A percentile compares a stretch with the other conserved stretches of the same genome.
Evolutionary conservation across 2,329 filamentous ascomycete genomes (phyloP).

Genomic region (Paracoccidioides brasiliensis): DNA sequence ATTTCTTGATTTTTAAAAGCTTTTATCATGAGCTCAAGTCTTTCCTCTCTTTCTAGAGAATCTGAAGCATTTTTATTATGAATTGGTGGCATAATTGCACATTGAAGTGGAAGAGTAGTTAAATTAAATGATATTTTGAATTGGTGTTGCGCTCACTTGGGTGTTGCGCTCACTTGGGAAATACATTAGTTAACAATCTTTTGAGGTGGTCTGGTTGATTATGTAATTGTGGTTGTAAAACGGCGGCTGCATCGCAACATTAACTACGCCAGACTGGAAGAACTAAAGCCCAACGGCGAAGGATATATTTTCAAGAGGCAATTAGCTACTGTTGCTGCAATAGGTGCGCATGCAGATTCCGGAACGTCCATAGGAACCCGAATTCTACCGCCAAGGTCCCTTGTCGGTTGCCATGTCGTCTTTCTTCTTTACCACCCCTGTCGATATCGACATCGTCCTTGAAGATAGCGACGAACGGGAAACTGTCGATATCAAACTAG

Average conservation of each 20-base stretch:
- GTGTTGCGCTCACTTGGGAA: no score
- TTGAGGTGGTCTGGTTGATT: neutral
- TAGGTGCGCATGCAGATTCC: neutral
- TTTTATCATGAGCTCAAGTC: no score
- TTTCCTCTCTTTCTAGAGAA: no score
- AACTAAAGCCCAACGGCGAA: neutral
- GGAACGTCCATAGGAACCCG: neutral
- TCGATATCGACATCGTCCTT: slow-evolving; percentile 97
- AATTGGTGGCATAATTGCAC: no score
- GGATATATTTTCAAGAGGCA: neutral
- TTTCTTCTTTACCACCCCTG: slow-evolving; percentile 95
- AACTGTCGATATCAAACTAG: slow-evolving; percentile 94
- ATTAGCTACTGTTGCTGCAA: neutral
- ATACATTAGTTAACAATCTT: no score
- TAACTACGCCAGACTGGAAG: neutral
- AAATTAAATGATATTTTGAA: no score
- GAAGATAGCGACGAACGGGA: slow-evolving; percentile 87
- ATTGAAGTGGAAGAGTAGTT: no score
- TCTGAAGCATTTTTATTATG: no score
- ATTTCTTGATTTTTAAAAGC: no score
- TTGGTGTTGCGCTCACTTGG: no score
- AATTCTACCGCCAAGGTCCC: neutral
- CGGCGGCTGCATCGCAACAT: neutral
- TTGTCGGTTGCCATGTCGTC: slow-evolving; percentile 59
- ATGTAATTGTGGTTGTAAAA: neutral